Conservation (phyloP, 305 asterid species). For the Coffea humblotiana region DNA sequence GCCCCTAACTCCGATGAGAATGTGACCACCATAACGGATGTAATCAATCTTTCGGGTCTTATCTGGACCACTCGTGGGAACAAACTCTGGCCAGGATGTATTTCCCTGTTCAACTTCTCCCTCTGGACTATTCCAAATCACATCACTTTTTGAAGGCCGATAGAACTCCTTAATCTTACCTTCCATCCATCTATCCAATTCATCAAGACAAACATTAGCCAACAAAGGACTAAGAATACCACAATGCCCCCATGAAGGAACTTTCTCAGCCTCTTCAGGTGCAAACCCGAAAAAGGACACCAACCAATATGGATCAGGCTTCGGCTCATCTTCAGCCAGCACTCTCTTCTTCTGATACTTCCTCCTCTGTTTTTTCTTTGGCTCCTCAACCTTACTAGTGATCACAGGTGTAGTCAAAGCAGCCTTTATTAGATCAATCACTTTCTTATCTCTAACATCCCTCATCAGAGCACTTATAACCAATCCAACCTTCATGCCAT, state of each 20-base stretch:
- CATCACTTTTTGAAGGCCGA: constrained; percentile 77
- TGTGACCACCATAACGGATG: constrained; percentile 87
- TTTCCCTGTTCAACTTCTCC: constrained; percentile 88
- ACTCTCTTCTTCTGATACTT: constrained; percentile 94
- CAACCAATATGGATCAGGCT: constrained; percentile 96
- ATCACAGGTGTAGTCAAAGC: constrained; percentile 81
- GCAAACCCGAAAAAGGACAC: constrained; percentile 89
- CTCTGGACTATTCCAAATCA: constrained; percentile 83
- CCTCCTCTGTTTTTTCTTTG: constrained; percentile 70
- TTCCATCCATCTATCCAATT: constrained; percentile 93
- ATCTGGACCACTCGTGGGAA: constrained; percentile 94
- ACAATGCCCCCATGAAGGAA: constrained; percentile 97
- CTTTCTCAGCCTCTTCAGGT: constrained; percentile 84
- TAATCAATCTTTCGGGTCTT: constrained; percentile 92
- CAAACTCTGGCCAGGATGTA: constrained; percentile 98
- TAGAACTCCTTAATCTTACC: constrained; percentile 79
- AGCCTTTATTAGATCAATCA: constrained; percentile 81
- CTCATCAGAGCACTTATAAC: constrained; percentile 84
- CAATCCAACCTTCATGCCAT: constrained; percentile 90
- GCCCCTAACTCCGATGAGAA: constrained; percentile 90
- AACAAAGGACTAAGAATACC: constrained; percentile 88
- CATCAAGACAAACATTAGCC: constrained; percentile 84
- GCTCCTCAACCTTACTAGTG: constrained; percentile 57
- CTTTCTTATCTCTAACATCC: constrained; percentile 91
- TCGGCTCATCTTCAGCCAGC: constrained; percentile 92